Conservation (phyloP, 2,329 filamentous ascomycete species). For the Colletotrichum camelliae region DNA sequence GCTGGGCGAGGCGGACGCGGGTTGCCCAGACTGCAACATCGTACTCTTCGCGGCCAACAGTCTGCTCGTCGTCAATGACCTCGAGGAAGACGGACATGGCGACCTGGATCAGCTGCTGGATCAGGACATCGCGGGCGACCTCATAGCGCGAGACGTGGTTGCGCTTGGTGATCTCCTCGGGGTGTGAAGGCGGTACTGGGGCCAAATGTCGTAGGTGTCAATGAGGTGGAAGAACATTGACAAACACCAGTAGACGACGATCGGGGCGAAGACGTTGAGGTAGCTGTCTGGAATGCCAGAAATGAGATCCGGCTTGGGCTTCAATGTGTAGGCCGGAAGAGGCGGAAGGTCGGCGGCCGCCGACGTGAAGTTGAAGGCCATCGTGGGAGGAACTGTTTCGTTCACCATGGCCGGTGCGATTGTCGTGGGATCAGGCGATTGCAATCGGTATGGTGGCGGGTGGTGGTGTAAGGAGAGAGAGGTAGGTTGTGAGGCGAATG, state of each 20-base stretch:
- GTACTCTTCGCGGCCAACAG: slow-evolving; percentile 79
- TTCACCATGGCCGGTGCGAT: slow-evolving; percentile 41
- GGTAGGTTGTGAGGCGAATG: neutral
- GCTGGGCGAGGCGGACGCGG: slow-evolving; percentile 79
- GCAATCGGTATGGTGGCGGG: neutral
- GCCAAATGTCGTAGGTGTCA: slow-evolving; percentile 84
- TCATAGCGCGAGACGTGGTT: slow-evolving; percentile 87
- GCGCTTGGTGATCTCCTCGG: slow-evolving; percentile 88
- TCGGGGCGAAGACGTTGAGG: slow-evolving; percentile 75
- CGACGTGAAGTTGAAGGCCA: slow-evolving; percentile 58
- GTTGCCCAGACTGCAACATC: slow-evolving; percentile 91
- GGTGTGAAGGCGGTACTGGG: slow-evolving; percentile 92
- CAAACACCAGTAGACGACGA: slow-evolving; percentile 86
- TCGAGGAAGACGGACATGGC: slow-evolving; percentile 71
- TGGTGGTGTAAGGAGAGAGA: neutral
- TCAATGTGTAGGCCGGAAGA: slow-evolving; percentile 80
- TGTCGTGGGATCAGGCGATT: neutral
- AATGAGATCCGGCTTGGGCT: slow-evolving; percentile 73
- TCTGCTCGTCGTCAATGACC: slow-evolving; percentile 75
- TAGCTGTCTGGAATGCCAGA: slow-evolving; percentile 82
- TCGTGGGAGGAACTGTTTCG: slow-evolving; percentile 34
- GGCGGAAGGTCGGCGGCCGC: slow-evolving; percentile 74
- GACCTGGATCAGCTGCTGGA: slow-evolving; percentile 92
- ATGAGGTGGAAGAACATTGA: slow-evolving; percentile 88
- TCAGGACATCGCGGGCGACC: slow-evolving; percentile 86